A percentile compares a stretch with the other conserved stretches of the same genome.
Conservation (phyloP, 2,329 filamentous ascomycete genomes). For the Aspergillaceae sp. region DNA sequence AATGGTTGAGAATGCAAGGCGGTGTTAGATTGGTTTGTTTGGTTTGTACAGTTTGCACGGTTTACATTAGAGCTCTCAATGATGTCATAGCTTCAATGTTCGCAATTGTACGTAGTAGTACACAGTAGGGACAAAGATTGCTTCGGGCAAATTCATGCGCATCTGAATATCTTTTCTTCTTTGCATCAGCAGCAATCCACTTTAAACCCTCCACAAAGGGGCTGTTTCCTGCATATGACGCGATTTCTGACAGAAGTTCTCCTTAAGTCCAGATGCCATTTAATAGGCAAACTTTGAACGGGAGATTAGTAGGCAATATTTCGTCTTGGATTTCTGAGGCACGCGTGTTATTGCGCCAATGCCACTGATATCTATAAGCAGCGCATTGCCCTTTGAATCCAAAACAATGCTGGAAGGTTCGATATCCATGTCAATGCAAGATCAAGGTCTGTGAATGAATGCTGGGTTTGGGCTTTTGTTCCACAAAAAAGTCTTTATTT, state of each 20-base stretch:
- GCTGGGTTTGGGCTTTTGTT: conserved; percentile 4
- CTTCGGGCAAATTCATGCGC: conserved; percentile 6
- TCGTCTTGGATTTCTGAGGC: conserved; percentile 15
- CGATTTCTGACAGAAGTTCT: conserved; percentile 12
- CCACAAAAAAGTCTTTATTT: conserved; percentile 3
- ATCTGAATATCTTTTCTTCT: conserved; percentile 3
- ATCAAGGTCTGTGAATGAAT: conserved; percentile 9
- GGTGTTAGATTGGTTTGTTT: conserved; percentile 12
- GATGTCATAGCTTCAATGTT: neutral
- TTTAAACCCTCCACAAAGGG: conserved; percentile 4
- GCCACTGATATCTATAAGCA: conserved; percentile 14
- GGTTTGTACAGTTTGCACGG: conserved; percentile 3
- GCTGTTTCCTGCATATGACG: conserved; percentile 4
- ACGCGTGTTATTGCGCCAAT: conserved; percentile 5
- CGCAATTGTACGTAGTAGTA: too few species aligned
- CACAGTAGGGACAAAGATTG: too few species aligned
- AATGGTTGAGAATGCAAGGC: too few species aligned
- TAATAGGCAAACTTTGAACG: conserved; percentile 10
- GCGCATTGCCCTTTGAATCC: conserved; percentile 9
- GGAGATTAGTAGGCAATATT: conserved; percentile 10
- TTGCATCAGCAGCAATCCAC: conserved; percentile 7
- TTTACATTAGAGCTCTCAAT: conserved; percentile 1
- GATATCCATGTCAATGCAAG: conserved; percentile 13
- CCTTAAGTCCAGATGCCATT: conserved; percentile 17
- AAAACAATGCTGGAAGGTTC: conserved; percentile 15